phyloP scores from a whole-genome alignment of 2,329 filamentous ascomycete species.

The Helotiales sp. region DNA sequence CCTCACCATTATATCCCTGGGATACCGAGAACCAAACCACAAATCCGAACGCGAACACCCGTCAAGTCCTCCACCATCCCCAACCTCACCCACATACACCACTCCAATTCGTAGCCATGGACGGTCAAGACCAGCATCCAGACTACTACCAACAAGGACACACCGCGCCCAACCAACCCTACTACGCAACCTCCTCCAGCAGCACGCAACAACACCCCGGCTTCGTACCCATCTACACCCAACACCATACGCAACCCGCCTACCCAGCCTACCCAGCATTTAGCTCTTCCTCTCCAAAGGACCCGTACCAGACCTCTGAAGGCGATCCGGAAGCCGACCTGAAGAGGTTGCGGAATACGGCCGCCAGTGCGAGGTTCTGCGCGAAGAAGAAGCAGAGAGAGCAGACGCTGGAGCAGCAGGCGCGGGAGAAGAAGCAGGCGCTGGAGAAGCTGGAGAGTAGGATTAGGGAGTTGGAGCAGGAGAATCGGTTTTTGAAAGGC shows the following conservation, averaged over 20 bases:
- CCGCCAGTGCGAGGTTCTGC: conserved; percentile 84
- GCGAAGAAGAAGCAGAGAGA: conserved; percentile 96
- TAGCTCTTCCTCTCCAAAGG: neutral
- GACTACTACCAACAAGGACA: conserved; percentile 3
- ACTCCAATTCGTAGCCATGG: conserved; percentile 3
- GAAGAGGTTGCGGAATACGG: conserved; percentile 85
- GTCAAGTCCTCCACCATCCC: neutral
- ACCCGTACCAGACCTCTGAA: neutral
- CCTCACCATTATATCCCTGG: neutral
- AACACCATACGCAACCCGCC: neutral
- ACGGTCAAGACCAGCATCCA: conserved; percentile 10
- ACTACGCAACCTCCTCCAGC: conserved; percentile 5
- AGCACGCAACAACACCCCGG: neutral
- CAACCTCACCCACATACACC: neutral
- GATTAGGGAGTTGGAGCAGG: conserved; percentile 75
- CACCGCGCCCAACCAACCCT: neutral
- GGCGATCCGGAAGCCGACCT: conserved; percentile 25
- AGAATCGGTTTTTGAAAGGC: conserved; percentile 81
- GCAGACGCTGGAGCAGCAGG: conserved; percentile 77
- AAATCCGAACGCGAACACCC: neutral
- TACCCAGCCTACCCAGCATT: neutral
- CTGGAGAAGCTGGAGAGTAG: conserved; percentile 73
- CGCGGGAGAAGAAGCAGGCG: conserved; percentile 82
- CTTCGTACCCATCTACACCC: conserved; percentile 1
- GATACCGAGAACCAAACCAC: neutral